Evolutionary conservation across 306 rosid species (phyloP), one percentile per base, ranked within the genome.

Genomic region (Castanea sativa): DNA sequence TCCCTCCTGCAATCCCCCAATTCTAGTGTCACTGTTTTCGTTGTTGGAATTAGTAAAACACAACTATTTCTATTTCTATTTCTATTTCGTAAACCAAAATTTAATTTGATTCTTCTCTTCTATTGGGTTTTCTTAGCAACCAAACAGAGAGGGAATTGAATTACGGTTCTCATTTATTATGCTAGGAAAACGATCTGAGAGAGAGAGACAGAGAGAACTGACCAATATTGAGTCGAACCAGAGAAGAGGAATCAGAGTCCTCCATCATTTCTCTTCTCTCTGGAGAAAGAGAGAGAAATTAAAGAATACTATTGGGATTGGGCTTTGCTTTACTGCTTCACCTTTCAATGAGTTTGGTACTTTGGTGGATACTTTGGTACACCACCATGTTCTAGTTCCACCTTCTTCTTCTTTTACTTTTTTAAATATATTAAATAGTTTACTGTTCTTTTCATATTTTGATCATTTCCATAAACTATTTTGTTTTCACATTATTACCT

Each of bases 201-300:
- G 60, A 57, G 55, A 65, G 51, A 49, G 1, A 51, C 5, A 38
- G 19, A 35, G 13, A 5, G 53, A 53, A 74, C 77, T 29, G 73
- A 93, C 98, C 98, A 19, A 93, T 87, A 81, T 91, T 93, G 76
- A 93, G 93, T 55, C 90, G 90, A 82, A 93, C 82, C 60, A 84
- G 63, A 75, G 97, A 90, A 49, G 91, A 77, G 29, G 59, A 82
- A 71, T 83, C 87, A 20, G 87, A 84, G 32, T 15, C 81, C 51
- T 19, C 52, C 80, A 12, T 76, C 88, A 84, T 87, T 27, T 70
- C 69, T 5, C 38, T 61, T 19, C 19, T 5, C 30, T 23, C 3
- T 41, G 68, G 65, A n/a, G 80, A 41, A 25, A 14, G 55, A 30
- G 76, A 25, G 52, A 13, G 55, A 30, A 45, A 45, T 45, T 5